Evolutionary conservation across 192 early-diverging fungal species (phyloP), one percentile per base, ranked within the genome.

Genomic region (Rhizophlyctis rosea): DNA sequence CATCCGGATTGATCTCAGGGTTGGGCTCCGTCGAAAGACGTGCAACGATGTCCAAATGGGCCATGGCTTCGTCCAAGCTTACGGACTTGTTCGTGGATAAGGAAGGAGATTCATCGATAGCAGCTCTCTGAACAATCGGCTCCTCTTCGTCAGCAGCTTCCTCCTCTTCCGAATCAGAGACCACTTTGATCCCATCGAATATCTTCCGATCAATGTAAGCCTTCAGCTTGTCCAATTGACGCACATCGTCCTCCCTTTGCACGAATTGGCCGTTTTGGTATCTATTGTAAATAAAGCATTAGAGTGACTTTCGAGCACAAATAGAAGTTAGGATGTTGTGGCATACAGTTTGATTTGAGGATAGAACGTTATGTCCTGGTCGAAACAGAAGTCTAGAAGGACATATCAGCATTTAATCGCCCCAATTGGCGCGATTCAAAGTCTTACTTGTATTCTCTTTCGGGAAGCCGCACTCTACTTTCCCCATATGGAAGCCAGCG

Each of bases 351-450:
- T 75, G 59, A 90, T 48, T 1, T 77, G 80, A 16, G 88, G 88
- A 56, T 82, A 90, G 1, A 69, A 69, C 1, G 47, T 54, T 4
- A 90, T 75, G 1, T 81, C 54, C 61, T 88, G 82, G 4, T 78
- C 80, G 25, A 75, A 66, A 53, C 88, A 90, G 18, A 88, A 55
- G 63, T 86, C 81, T 36, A 55, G n/a, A 35, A 16, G 21, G n/a
- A 28, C 50, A 16, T 35, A 63, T 52, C 61, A 31, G 48, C 65
- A 44, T 67, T 53, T 21, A n/a, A n/a, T 53, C 65, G 4, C 81
- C 78, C 59, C 88, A 71, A 4, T 81, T 60, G 1, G 80, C 70
- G 61, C 88, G 89, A 54, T 91, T 82, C 50, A 91, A 81, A 35
- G n/a, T 5, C 18, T 47, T 14, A 62, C 27, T 24, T 34, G 4